Conservation (phyloP, 331 rosid species). For the Quercus tomentella region DNA sequence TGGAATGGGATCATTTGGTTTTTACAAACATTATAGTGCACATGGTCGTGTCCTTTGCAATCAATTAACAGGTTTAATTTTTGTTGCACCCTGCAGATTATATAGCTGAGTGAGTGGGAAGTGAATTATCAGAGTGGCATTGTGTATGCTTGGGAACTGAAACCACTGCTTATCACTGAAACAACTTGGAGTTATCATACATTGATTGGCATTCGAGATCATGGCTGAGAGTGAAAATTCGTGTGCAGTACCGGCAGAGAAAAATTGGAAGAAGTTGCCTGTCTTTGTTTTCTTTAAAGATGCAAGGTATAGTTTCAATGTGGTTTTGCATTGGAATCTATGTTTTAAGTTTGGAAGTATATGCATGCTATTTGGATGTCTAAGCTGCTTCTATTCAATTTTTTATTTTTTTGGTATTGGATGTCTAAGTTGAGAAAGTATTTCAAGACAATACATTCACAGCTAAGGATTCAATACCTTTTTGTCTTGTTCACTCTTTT, state of each 20-base stretch:
- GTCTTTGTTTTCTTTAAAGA: slow-evolving; percentile 79
- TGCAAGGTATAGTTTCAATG: slow-evolving; percentile 46
- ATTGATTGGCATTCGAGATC: slow-evolving; percentile 13
- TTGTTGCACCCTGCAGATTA: slow-evolving; percentile 13
- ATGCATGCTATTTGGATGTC: background rate
- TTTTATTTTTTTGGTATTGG: too few relatives aligned
- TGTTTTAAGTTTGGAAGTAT: background rate
- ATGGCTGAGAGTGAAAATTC: slow-evolving; percentile 44
- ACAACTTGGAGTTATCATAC: background rate
- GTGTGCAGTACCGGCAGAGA: slow-evolving; percentile 15
- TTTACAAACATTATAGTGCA: background rate
- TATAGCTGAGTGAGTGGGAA: background rate
- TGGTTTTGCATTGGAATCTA: background rate
- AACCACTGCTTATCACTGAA: background rate
- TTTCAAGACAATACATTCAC: too few relatives aligned
- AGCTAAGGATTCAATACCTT: too few relatives aligned
- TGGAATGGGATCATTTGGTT: background rate
- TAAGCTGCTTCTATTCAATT: too few relatives aligned
- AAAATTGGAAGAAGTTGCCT: slow-evolving; percentile 55
- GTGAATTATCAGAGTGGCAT: background rate
- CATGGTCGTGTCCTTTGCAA: background rate
- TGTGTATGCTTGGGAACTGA: slow-evolving; percentile 7
- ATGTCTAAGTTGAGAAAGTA: too few relatives aligned
- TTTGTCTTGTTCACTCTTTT: too few relatives aligned
- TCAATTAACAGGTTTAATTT: background rate